phyloP scores from a whole-genome alignment of 169 alveolate genomes.

The Eimeria praecox region DNA sequence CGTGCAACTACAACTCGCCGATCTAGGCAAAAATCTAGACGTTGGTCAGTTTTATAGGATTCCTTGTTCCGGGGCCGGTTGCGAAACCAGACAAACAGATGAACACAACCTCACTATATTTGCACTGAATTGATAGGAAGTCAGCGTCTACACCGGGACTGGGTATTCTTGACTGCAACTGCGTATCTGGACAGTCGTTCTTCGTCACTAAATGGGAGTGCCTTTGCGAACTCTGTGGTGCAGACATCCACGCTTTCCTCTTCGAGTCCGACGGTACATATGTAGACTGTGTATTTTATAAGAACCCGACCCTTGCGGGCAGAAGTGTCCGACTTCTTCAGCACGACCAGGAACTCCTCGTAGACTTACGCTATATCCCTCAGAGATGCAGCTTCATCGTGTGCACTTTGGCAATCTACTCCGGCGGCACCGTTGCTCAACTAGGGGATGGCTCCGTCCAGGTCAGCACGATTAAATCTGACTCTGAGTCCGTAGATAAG shows the following conservation, averaged over 20 bases:
- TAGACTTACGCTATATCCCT: conserved; percentile 69
- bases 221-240: neutral
- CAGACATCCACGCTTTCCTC: conserved; percentile 80
- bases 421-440: conserved; percentile 75
- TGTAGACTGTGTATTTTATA: conserved; percentile 77
- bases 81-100: neutral
- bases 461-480: neutral
- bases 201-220: neutral
- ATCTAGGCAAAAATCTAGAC: conserved; percentile 39
- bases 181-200: neutral
- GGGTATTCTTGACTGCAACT: neutral
- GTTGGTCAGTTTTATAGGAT: conserved; percentile 26
- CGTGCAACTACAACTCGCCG: conserved; percentile 60
- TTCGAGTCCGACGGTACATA: conserved; percentile 69
- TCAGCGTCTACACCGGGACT: neutral
- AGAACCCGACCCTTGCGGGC: conserved; percentile 77
- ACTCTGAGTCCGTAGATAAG: neutral
- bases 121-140: neutral
- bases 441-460: conserved; percentile 57
- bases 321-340: conserved; percentile 68
- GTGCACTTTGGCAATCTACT: conserved; percentile 75
- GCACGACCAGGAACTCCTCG: conserved; percentile 57
- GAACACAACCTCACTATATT: neutral
- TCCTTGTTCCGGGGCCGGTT: neutral
- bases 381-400: conserved; percentile 75